These are phyloP conservation scores for Trichosporon sp. DNA, from an alignment of 1,284 basidiomycete genomes.

Conservation along the genomic window DNA sequence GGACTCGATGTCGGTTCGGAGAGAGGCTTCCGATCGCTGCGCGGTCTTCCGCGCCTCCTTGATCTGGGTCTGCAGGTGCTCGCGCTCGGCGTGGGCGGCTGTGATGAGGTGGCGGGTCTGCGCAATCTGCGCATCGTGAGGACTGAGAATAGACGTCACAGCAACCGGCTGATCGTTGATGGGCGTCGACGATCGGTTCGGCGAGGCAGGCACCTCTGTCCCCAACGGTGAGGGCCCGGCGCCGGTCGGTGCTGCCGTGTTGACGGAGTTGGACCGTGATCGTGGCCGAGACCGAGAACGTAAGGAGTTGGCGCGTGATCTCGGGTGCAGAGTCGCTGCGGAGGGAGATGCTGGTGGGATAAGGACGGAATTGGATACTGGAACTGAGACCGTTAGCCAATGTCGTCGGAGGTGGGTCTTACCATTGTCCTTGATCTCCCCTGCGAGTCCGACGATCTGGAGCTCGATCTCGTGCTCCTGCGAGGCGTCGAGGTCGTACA, in stretches of 20 bases:
- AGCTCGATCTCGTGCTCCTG: slow-evolving; percentile 57
- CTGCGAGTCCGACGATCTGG: slow-evolving; percentile 51
- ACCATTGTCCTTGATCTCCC: slow-evolving; percentile 42
- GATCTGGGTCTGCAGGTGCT: slow-evolving; percentile 51
- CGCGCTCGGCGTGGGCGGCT: slow-evolving; percentile 51
- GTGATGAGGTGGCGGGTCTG: slow-evolving; percentile 52
- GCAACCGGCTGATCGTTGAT: slow-evolving; percentile 31
- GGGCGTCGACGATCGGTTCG: slow-evolving; percentile 24
- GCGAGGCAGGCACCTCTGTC: slow-evolving; percentile 25
- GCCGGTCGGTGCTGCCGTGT: slow-evolving; percentile 32
- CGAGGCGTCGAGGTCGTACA: slow-evolving; percentile 54
- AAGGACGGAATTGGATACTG: slow-evolving; percentile 47
- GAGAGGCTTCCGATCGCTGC: slow-evolving; percentile 53
- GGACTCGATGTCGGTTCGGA: slow-evolving; percentile 54
- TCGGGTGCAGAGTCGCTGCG: slow-evolving; percentile 37
- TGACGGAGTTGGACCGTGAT: slow-evolving; percentile 54
- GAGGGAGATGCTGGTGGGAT: slow-evolving; percentile 46
- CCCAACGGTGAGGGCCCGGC: slow-evolving; percentile 32
- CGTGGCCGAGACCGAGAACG: slow-evolving; percentile 51
- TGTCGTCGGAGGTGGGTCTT: slow-evolving; percentile 14
- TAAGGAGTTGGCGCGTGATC: slow-evolving; percentile 54
- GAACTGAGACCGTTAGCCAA: slow-evolving; percentile 23
- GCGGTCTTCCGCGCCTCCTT: slow-evolving; percentile 55
- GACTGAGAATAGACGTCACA: slow-evolving; percentile 45
- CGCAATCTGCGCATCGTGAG: slow-evolving; percentile 49